Evolutionary conservation across 225 moss, liverwort and hornwort species (phyloP).

Genomic region (Marchantia polymorpha): DNA sequence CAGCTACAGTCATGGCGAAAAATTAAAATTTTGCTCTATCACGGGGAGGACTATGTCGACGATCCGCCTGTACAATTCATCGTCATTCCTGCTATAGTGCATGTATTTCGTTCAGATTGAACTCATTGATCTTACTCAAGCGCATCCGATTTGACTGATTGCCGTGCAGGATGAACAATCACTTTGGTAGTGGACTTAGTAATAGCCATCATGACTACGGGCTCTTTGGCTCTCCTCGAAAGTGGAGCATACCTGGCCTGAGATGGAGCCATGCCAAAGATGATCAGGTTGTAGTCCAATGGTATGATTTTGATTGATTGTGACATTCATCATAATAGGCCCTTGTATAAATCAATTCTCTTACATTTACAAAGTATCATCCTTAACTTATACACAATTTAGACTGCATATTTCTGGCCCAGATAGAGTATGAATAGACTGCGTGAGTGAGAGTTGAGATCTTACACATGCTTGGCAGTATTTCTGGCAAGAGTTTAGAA

Average conservation of each 20-base stretch:
- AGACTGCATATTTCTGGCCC: neutral
- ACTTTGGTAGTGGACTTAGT: constrained; percentile 37
- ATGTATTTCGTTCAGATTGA: too few species aligned
- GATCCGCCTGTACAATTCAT: too few species aligned
- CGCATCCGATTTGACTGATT: neutral
- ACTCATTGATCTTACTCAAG: too few species aligned
- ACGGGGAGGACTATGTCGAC: too few species aligned
- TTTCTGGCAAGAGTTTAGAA: neutral
- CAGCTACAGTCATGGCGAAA: too few species aligned
- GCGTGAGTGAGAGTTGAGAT: neutral
- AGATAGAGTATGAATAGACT: neutral
- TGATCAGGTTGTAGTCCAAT: constrained; percentile 70
- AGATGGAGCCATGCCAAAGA: constrained; percentile 79
- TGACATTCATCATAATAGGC: too few species aligned
- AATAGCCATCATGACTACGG: constrained; percentile 50
- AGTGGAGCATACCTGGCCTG: constrained; percentile 86
- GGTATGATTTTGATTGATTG: constrained; percentile 22
- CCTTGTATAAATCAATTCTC: too few species aligned
- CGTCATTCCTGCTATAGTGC: too few species aligned
- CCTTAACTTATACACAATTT: too few species aligned
- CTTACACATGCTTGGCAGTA: neutral
- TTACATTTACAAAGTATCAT: too few species aligned
- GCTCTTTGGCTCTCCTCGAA: constrained; percentile 77
- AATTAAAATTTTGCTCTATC: too few species aligned
- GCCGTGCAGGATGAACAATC: constrained; percentile 51